These are phyloP conservation scores for Fusarium stilboides DNA, from an alignment of 2,329 filamentous ascomycete genomes.

Conservation along the genomic window DNA sequence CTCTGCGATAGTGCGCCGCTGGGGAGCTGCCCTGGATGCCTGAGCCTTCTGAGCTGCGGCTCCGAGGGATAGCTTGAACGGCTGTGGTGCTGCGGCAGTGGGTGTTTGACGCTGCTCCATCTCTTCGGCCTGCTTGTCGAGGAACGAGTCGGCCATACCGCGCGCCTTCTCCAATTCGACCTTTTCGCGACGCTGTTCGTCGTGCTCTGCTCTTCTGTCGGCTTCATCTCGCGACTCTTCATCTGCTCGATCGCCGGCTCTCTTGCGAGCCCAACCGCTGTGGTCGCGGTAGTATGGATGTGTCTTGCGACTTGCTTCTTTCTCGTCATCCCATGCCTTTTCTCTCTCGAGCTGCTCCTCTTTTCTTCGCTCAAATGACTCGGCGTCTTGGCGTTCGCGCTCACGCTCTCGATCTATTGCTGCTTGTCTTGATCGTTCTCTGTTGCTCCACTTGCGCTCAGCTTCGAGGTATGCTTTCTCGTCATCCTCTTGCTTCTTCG, in stretches of 20 bases:
- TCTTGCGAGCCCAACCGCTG: conserved; percentile 86
- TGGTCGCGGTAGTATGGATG: conserved; percentile 92
- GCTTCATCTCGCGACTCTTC: conserved; percentile 85
- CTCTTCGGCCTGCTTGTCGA: conserved; percentile 86
- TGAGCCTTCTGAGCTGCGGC: conserved; percentile 84
- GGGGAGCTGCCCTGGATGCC: conserved; percentile 68
- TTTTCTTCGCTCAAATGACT: conserved; percentile 75
- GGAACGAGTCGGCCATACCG: conserved; percentile 91
- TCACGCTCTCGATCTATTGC: conserved; percentile 89
- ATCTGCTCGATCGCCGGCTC: conserved; percentile 78
- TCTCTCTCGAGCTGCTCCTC: conserved; percentile 76
- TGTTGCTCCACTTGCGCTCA: conserved; percentile 90
- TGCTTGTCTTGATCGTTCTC: conserved; percentile 86
- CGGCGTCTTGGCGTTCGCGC: conserved; percentile 82
- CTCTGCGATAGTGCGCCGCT: conserved; percentile 88
- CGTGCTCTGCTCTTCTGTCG: conserved; percentile 84
- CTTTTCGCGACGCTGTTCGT: conserved; percentile 78
- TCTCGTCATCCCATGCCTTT: conserved; percentile 90
- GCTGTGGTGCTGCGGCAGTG: conserved; percentile 72
- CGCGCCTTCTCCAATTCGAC: conserved; percentile 83
- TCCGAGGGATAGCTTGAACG: conserved; percentile 93
- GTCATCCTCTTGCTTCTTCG: conserved; percentile 80
- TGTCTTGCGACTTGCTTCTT: conserved; percentile 79
- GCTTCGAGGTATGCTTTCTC: conserved; percentile 88
- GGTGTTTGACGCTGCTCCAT: conserved; percentile 67